Percentiles rank a stretch among this genome's conserved stretches.
Conservation (phyloP, 176 grass and related monocot genomes). For the Metroxylon sagu region DNA sequence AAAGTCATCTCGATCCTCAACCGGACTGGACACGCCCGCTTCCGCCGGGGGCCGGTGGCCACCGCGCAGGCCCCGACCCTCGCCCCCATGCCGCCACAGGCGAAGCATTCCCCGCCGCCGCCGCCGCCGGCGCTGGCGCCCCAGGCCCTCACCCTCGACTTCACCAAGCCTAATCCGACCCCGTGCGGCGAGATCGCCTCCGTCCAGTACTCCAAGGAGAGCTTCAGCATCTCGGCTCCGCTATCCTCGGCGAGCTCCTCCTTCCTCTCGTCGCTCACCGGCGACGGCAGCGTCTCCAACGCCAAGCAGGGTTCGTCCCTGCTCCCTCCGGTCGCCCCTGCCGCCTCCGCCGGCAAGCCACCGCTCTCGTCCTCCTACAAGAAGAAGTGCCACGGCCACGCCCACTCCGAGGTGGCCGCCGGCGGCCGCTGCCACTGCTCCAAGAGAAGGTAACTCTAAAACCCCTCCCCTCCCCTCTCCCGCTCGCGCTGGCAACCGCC, state of each 20-base stretch:
- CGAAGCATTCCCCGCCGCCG: not conserved
- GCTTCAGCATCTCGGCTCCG: not conserved
- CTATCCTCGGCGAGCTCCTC: not conserved
- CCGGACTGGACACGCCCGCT: slow-evolving; percentile 1
- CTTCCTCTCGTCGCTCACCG: not conserved
- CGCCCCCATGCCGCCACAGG: not conserved
- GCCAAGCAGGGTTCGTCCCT: not conserved
- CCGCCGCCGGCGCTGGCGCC: not conserved
- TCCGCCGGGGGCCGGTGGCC: not conserved
- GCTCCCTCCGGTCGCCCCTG: not conserved
- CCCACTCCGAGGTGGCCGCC: not conserved
- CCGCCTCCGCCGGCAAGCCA: slow-evolving; percentile 3
- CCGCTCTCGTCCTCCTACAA: not conserved
- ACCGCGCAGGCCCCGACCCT: not conserved
- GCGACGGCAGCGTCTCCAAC: slow-evolving; percentile 6
- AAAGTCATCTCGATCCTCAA: slow-evolving; percentile 3
- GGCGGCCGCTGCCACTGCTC: slow-evolving; percentile 6
- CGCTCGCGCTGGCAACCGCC: too few species aligned
- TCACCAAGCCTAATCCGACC: not conserved
- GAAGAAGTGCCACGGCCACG: not conserved
- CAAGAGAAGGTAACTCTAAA: not conserved
- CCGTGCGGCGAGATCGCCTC: not conserved
- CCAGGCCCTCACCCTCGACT: not conserved
- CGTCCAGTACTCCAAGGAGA: not conserved
- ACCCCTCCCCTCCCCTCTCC: too few species aligned